These are phyloP conservation scores for Trichoderma hamatum DNA, from an alignment of 2,329 filamentous ascomycete species.

Conservation along the genomic window DNA sequence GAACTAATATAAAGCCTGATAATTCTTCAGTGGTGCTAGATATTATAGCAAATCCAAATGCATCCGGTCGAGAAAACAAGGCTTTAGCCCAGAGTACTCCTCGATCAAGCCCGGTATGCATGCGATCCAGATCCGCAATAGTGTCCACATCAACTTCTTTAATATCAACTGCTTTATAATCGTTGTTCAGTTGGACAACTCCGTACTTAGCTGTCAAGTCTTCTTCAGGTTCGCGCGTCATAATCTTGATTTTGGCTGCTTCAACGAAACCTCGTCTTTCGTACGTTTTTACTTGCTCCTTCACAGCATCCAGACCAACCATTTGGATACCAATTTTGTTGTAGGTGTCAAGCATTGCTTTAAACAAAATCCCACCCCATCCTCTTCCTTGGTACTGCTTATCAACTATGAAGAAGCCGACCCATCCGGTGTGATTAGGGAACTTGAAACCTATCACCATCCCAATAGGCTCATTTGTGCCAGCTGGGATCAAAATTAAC, in stretches of 20 bases:
- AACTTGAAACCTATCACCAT: constrained; percentile 8
- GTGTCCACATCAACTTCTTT: not conserved
- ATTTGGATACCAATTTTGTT: not conserved
- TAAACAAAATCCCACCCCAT: not conserved
- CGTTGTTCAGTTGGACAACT: not conserved
- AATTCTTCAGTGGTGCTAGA: not conserved
- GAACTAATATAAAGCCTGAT: not conserved
- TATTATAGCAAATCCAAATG: constrained; percentile 8
- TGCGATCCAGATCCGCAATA: not conserved
- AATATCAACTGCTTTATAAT: not conserved
- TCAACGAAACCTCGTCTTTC: constrained; percentile 12
- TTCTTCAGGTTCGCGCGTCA: not conserved
- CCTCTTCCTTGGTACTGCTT: constrained; percentile 1
- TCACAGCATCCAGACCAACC: not conserved
- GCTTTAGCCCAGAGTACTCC: not conserved
- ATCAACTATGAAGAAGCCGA: constrained; percentile 11
- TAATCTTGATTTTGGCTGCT: not conserved
- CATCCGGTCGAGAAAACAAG: not conserved
- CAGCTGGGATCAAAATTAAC: not conserved
- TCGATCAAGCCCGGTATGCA: constrained; percentile 5
- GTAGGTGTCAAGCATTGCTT: not conserved
- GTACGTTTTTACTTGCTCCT: constrained; percentile 4
- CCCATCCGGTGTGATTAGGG: not conserved
- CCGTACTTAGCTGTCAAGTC: not conserved
- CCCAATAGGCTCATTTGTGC: not conserved